Evolutionary conservation across 1,284 basidiomycete genomes (phyloP).

Genomic region (Amylostereum areolatum): DNA sequence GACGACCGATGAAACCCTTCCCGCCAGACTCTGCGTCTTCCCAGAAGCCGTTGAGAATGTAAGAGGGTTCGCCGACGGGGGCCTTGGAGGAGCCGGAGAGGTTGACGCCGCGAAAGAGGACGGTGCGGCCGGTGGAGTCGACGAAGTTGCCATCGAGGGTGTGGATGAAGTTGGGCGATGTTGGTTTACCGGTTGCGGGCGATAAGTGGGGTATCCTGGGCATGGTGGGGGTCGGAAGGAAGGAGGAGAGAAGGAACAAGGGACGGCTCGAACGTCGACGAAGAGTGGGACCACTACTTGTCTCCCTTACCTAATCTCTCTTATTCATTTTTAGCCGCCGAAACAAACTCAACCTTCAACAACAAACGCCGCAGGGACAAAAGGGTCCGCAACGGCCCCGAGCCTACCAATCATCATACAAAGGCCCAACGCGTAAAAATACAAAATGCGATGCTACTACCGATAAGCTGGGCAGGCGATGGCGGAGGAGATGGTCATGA

Average conservation of each 20-base stretch:
- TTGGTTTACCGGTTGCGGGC: slow-evolving; percentile 61
- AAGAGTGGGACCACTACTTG: too few species aligned
- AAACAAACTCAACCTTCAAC: too few species aligned
- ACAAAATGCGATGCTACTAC: too few species aligned
- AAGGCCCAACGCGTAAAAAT: too few species aligned
- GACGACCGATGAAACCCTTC: slow-evolving; percentile 68
- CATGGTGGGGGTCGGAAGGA: slow-evolving; percentile 30
- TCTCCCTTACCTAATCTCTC: too few species aligned
- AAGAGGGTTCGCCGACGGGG: slow-evolving; percentile 67
- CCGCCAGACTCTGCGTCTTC: slow-evolving; percentile 74
- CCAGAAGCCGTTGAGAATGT: slow-evolving; percentile 81
- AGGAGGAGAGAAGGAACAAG: not conserved
- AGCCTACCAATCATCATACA: too few species aligned
- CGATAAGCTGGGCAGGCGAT: too few species aligned
- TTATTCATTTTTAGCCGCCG: too few species aligned
- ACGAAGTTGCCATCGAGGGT: slow-evolving; percentile 74
- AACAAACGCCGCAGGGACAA: too few species aligned
- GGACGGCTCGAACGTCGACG: too few species aligned
- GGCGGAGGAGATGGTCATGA: too few species aligned
- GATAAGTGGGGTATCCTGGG: slow-evolving; percentile 55
- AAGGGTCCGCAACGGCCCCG: too few species aligned
- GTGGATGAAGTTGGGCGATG: slow-evolving; percentile 53
- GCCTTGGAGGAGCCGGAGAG: slow-evolving; percentile 86
- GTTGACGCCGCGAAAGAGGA: slow-evolving; percentile 90
- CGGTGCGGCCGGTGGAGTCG: slow-evolving; percentile 76